Conservation (phyloP, 2,329 filamentous ascomycete genomes). For the Diaporthe citrichinensis region DNA sequence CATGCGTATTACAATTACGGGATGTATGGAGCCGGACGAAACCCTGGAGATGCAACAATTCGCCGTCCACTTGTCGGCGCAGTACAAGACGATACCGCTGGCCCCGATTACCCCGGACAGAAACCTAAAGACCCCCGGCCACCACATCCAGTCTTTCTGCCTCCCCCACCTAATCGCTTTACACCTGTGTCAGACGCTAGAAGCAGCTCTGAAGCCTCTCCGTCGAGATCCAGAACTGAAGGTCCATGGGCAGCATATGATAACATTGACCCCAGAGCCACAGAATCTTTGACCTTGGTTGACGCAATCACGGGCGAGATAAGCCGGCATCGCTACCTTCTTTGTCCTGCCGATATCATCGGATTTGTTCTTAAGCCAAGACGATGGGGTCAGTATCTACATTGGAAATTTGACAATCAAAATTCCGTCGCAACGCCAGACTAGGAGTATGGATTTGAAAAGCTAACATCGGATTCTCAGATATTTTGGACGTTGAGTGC, state of each 20-base stretch:
- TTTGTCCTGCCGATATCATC: constrained; percentile 5
- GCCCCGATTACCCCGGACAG: neutral
- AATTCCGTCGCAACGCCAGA: fast-evolving
- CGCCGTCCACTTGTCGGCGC: neutral
- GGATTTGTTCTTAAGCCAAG: constrained; percentile 3
- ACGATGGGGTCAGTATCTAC: neutral
- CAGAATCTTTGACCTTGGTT: neutral
- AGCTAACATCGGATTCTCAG: neutral
- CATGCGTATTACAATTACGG: neutral
- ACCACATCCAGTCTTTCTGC: neutral
- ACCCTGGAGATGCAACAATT: neutral
- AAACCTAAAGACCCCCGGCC: neutral
- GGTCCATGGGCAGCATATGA: constrained; percentile 12
- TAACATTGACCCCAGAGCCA: neutral
- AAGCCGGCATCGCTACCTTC: neutral
- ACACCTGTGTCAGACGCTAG: neutral
- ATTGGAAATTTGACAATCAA: neutral
- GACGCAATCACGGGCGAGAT: neutral
- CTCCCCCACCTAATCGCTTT: neutral
- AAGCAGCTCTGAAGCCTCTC: neutral
- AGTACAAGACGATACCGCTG: neutral
- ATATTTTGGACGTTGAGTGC: neutral
- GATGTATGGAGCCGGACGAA: too few species aligned
- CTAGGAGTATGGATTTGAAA: neutral
- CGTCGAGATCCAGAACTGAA: neutral